phyloP scores from a whole-genome alignment of 805 yeast species.

The Saccharomyces mikatae region DNA sequence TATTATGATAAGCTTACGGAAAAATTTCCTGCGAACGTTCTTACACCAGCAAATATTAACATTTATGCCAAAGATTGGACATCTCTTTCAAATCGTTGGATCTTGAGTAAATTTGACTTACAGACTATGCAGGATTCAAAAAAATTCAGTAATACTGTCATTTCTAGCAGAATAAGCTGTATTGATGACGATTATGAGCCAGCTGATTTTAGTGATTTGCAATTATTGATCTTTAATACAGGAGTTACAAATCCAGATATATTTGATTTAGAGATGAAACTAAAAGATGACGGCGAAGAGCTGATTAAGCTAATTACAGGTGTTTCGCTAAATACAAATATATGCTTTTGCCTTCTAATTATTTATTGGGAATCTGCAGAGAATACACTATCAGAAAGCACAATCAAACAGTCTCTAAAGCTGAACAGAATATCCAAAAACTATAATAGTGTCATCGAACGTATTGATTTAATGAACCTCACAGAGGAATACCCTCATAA shows the following conservation, averaged over 20 bases:
- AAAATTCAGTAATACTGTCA: neutral
- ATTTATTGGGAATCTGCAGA: conserved; percentile 37
- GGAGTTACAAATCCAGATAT: conserved; percentile 29
- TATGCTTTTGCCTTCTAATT: conserved; percentile 28
- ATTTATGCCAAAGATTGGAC: conserved; percentile 22
- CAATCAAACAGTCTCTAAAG: conserved; percentile 16
- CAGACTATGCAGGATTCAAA: conserved; percentile 1
- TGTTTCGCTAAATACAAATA: conserved; percentile 29
- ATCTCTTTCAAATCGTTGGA: conserved; percentile 28
- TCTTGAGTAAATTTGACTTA: conserved; percentile 29
- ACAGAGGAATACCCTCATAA: conserved; percentile 26
- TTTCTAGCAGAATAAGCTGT: conserved; percentile 16
- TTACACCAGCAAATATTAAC: conserved; percentile 11
- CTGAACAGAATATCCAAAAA: conserved; percentile 26
- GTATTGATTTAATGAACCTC: conserved; percentile 25
- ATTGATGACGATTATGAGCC: conserved; percentile 21
- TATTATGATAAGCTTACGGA: conserved; percentile 21
- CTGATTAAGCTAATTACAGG: conserved; percentile 32
- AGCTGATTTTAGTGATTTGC: conserved; percentile 22
- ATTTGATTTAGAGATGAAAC: conserved; percentile 30
- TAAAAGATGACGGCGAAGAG: conserved; percentile 29
- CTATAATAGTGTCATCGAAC: conserved; percentile 22
- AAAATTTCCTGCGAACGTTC: conserved; percentile 1
- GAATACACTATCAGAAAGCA: conserved; percentile 12
- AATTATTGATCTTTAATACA: conserved; percentile 33